Percentiles rank a stretch among this genome's conserved stretches.
These are phyloP conservation scores for Ceratobasidium sp. DNA, from an alignment of 1,284 basidiomycete genomes.

Conservation along the genomic window DNA sequence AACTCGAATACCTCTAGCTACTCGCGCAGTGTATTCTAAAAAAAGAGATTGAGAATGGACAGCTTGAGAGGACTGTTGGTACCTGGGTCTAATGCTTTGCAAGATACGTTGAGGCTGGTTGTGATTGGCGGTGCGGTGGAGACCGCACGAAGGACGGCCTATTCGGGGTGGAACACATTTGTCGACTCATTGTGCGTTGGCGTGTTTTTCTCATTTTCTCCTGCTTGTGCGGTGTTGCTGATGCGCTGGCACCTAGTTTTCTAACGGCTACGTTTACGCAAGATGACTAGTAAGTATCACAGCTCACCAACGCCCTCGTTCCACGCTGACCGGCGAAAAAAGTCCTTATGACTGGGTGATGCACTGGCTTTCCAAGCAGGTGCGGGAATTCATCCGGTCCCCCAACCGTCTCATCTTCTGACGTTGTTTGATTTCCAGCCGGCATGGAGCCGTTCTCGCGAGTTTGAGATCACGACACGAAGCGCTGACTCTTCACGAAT, in stretches of 20 bases:
- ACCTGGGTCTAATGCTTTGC: constrained; percentile 58
- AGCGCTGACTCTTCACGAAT: constrained; percentile 67
- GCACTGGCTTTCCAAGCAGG: constrained; percentile 86
- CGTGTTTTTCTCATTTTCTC: constrained; percentile 17
- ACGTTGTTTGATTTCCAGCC: constrained; percentile 51
- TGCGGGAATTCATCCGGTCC: constrained; percentile 45
- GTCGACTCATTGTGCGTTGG: constrained; percentile 74
- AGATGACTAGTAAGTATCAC: constrained; percentile 71
- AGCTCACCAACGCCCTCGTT: neutral
- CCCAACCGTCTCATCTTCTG: neutral
- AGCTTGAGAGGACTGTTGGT: constrained; percentile 71
- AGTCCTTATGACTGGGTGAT: constrained; percentile 68
- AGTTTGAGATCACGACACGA: constrained; percentile 88
- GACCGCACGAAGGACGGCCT: constrained; percentile 74
- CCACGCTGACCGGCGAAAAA: constrained; percentile 7
- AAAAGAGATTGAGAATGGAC: constrained; percentile 63
- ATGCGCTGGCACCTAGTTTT: constrained; percentile 63
- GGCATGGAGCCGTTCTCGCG: constrained; percentile 59
- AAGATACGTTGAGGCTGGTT: constrained; percentile 72
- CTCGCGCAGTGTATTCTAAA: constrained; percentile 10
- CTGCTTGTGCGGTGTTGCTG: neutral
- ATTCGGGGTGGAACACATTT: constrained; percentile 86
- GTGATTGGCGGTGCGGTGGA: constrained; percentile 84
- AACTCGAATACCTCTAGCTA: no score
- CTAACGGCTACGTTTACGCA: constrained; percentile 87